phyloP scores from a whole-genome alignment of 2,329 filamentous ascomycete genomes.

The Emmonsiellopsis sp. region DNA sequence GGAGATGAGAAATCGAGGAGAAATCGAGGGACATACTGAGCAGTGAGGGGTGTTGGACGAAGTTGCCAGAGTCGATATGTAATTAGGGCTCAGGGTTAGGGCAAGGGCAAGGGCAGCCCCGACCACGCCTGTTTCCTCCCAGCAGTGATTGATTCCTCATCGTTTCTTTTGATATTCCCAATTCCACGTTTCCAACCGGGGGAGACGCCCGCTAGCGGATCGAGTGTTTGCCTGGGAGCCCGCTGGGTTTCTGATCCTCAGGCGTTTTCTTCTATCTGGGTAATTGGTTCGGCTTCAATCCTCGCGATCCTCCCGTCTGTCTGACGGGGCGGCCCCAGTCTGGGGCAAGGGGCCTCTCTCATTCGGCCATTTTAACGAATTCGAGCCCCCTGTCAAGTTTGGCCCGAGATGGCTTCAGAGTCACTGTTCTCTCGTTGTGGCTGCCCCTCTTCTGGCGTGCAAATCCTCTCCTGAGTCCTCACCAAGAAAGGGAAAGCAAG shows the following conservation, averaged over 20 bases:
- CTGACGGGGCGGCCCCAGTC: neutral
- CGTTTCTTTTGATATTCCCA: neutral
- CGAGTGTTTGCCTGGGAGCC: neutral
- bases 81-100: slow-evolving; percentile 2
- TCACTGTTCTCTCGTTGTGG: too few species aligned
- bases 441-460: too few species aligned
- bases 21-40: neutral
- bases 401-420: too few species aligned
- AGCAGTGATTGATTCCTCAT: neutral
- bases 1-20: neutral
- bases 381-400: too few species aligned
- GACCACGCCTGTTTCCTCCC: neutral
- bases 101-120: neutral
- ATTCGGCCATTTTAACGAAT: too few species aligned
- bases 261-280: neutral
- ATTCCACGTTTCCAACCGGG: neutral
- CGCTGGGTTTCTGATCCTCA: neutral
- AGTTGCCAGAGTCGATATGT: neutral
- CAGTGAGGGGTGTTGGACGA: neutral
- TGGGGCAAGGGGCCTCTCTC: neutral
- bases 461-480: too few species aligned
- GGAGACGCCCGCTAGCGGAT: neutral
- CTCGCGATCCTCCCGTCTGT: neutral
- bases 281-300: neutral
- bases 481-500: too few species aligned